Evolutionary conservation across 768 basidiomycete genomes (phyloP).

Genomic region (Tremella fuciformis): DNA sequence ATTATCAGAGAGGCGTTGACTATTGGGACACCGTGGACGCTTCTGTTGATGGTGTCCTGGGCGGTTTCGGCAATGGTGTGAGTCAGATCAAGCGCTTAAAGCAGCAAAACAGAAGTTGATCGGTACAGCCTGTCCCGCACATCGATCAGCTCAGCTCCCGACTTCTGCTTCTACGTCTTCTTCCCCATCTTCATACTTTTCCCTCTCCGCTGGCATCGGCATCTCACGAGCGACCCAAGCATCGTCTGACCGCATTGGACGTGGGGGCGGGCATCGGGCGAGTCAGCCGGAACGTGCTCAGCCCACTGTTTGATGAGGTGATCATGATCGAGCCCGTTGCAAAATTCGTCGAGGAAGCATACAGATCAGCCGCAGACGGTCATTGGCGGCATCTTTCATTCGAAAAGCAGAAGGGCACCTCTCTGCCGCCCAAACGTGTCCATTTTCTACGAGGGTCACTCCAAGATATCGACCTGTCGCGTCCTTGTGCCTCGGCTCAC

Average conservation of each 20-base stretch:
- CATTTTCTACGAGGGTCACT: conserved; percentile 71
- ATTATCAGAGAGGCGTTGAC: conserved; percentile 70
- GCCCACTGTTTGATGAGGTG: conserved; percentile 83
- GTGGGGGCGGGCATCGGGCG: conserved; percentile 91
- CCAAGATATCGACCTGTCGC: conserved; percentile 73
- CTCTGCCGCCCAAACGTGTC: conserved; percentile 37
- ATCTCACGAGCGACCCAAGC: conserved; percentile 30
- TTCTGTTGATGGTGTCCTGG: conserved; percentile 81
- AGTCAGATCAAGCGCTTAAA: conserved; percentile 19
- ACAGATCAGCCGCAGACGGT: conserved; percentile 21
- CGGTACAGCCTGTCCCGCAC: conserved; percentile 75
- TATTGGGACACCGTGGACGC: conserved; percentile 86
- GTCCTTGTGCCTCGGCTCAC: conserved; percentile 35
- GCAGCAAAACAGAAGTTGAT: conserved; percentile 4
- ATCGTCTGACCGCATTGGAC: conserved; percentile 74
- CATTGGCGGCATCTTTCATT: conserved; percentile 41
- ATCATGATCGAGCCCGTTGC: conserved; percentile 85
- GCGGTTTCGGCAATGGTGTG: conserved; percentile 62
- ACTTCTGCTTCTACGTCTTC: conserved; percentile 74
- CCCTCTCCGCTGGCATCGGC: conserved; percentile 66
- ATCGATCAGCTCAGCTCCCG: conserved; percentile 87
- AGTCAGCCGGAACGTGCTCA: conserved; percentile 79
- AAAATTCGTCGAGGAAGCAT: conserved; percentile 67
- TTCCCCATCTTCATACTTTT: conserved; percentile 74
- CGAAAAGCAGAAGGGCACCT: background rate